Conservation (phyloP, 192 early-diverging fungal genomes). For the Spizellomyces punctatus region DNA sequence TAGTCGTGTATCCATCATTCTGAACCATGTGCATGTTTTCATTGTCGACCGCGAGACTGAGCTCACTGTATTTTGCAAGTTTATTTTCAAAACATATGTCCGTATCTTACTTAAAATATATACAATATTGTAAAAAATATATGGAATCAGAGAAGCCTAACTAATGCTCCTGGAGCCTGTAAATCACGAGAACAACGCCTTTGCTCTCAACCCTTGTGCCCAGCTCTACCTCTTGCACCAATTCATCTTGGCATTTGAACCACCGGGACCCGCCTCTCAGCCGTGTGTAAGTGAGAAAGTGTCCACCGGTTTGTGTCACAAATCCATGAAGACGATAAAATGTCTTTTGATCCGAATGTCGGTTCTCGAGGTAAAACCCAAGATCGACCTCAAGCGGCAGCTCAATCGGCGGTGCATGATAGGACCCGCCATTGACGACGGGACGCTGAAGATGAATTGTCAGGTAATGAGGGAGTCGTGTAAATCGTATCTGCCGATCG, state of each 20-base stretch:
- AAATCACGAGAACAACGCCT: conserved; percentile 41
- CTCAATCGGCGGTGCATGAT: conserved; percentile 41
- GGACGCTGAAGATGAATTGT: conserved; percentile 36
- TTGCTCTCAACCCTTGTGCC: conserved; percentile 37
- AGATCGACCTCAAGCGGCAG: conserved; percentile 48
- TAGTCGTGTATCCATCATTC: no score
- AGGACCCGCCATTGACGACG: background rate
- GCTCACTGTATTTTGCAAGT: no score
- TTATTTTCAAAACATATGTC: no score
- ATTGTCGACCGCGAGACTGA: no score
- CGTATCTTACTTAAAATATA: no score
- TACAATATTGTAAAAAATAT: no score
- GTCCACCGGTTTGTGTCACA: conserved; percentile 47
- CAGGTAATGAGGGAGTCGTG: conserved; percentile 37
- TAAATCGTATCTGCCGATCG: conserved; percentile 12
- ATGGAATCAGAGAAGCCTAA: no score
- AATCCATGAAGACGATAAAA: conserved; percentile 51
- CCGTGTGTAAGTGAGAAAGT: conserved; percentile 47
- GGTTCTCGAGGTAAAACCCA: conserved; percentile 25
- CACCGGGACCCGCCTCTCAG: conserved; percentile 25
- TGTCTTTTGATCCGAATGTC: conserved; percentile 26
- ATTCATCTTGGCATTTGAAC: conserved; percentile 45
- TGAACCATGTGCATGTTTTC: no score
- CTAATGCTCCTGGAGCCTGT: conserved; percentile 33
- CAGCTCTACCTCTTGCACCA: conserved; percentile 34